These are phyloP conservation scores for Globisporangium recalcitrans DNA, from an alignment of 352 stramenopile species.

Conservation along the genomic window DNA sequence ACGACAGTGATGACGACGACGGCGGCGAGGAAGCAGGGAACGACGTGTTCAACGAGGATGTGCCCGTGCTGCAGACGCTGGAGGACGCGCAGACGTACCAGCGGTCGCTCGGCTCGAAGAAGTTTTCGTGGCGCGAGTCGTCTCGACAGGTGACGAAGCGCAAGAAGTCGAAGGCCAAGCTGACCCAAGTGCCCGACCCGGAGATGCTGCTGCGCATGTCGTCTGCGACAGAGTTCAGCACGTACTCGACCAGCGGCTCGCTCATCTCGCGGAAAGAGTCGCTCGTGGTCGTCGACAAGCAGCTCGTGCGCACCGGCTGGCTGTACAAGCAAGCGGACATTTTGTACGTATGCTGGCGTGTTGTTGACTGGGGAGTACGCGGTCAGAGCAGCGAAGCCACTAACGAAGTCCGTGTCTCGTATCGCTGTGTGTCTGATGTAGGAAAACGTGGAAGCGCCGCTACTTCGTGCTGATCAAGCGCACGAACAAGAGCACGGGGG, in stretches of 20 bases:
- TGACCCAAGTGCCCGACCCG: conserved; percentile 31
- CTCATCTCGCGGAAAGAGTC: conserved; percentile 32
- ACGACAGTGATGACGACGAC: conserved; percentile 21
- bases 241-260: conserved; percentile 32
- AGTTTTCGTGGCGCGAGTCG: conserved; percentile 47
- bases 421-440: conserved; percentile 16
- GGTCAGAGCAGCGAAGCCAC: background rate
- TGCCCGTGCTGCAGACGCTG: conserved; percentile 61
- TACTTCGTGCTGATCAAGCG: conserved; percentile 86
- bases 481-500: conserved; percentile 57
- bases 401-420: conserved; percentile 14
- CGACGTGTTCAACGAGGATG: conserved; percentile 43
- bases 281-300: conserved; percentile 31
- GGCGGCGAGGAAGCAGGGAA: conserved; percentile 25
- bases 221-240: conserved; percentile 27
- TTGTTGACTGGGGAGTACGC: background rate
- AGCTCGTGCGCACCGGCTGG: conserved; percentile 48
- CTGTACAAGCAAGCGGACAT: conserved; percentile 60
- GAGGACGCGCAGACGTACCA: conserved; percentile 42
- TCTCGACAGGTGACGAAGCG: conserved; percentile 19
- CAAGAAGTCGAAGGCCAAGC: conserved; percentile 8
- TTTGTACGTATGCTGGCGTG: conserved; percentile 26
- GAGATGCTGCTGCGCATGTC: conserved; percentile 53
- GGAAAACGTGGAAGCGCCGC: conserved; percentile 84
- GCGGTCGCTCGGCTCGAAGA: conserved; percentile 28